phyloP scores from a whole-genome alignment of 225 moss, liverwort and hornwort species.

The Sphagnum contortum region DNA sequence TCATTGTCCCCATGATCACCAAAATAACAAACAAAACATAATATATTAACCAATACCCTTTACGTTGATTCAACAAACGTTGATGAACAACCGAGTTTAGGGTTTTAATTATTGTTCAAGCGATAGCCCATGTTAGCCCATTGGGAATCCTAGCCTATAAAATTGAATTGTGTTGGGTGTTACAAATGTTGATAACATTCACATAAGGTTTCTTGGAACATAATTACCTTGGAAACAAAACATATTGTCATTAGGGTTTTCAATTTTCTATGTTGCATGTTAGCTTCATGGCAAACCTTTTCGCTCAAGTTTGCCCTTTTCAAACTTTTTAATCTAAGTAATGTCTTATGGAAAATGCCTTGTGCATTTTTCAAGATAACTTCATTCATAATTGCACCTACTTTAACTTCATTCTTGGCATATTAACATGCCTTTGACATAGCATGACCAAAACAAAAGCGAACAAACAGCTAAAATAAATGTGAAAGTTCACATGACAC shows the following conservation, averaged over 20 bases:
- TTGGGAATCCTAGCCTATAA: background rate
- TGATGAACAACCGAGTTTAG: background rate
- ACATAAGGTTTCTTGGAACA: conserved; percentile 5
- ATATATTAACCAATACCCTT: background rate
- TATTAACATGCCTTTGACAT: background rate
- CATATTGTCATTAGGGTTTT: background rate
- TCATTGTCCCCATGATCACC: conserved; percentile 1
- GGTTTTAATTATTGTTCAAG: background rate
- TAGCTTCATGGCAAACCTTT: background rate
- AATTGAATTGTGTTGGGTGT: background rate
- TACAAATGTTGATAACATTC: background rate
- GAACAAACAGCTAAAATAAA: background rate
- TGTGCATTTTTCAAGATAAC: background rate
- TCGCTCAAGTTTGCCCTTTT: background rate
- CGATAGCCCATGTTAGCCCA: background rate
- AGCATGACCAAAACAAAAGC: background rate
- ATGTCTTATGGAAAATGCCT: background rate
- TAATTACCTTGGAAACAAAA: background rate
- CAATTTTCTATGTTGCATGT: conserved; percentile 1
- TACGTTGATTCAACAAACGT: background rate
- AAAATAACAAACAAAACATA: background rate
- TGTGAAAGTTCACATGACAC: background rate
- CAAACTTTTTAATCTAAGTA: background rate
- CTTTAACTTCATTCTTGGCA: conserved; percentile 1
- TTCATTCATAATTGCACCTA: background rate